Conservation (phyloP, 2,329 filamentous ascomycete genomes). For the Lachnellula subtilissima region DNA sequence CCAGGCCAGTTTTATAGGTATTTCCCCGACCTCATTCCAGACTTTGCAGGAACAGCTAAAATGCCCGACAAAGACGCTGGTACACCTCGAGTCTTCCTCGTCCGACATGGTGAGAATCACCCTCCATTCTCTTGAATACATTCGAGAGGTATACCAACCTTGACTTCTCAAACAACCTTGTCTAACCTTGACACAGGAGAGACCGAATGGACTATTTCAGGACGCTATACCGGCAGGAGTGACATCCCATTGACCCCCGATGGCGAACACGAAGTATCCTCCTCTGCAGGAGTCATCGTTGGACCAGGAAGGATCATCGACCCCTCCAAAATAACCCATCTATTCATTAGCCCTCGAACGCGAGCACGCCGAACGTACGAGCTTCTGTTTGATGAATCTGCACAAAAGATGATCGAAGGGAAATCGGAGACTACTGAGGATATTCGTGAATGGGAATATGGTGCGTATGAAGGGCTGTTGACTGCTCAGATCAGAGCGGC, state of each 20-base stretch:
- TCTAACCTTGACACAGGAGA: constrained; percentile 33
- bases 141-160: not conserved
- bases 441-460: constrained; percentile 49
- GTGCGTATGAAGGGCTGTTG: constrained; percentile 43
- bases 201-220: constrained; percentile 44
- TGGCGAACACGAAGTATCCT: constrained; percentile 40
- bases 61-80: constrained; percentile 34
- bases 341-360: constrained; percentile 43
- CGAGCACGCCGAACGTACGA: constrained; percentile 43
- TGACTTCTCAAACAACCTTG: not conserved
- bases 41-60: constrained; percentile 2
- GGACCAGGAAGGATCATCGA: constrained; percentile 45
- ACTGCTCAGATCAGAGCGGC: constrained; percentile 39
- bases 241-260: constrained; percentile 37
- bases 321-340: constrained; percentile 38
- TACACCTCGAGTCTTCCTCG: constrained; percentile 37
- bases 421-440: constrained; percentile 36
- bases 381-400: constrained; percentile 36
- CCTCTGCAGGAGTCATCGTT: constrained; percentile 39
- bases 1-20: no score
- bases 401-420: constrained; percentile 17
- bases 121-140: not conserved
- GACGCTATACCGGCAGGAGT: constrained; percentile 41
- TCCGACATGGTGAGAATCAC: constrained; percentile 33
- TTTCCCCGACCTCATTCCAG: no score